Base-by-base conservation (phyloP, 1,284 basidiomycete genomes). In the Leccinum griseonigrum region DNA sequence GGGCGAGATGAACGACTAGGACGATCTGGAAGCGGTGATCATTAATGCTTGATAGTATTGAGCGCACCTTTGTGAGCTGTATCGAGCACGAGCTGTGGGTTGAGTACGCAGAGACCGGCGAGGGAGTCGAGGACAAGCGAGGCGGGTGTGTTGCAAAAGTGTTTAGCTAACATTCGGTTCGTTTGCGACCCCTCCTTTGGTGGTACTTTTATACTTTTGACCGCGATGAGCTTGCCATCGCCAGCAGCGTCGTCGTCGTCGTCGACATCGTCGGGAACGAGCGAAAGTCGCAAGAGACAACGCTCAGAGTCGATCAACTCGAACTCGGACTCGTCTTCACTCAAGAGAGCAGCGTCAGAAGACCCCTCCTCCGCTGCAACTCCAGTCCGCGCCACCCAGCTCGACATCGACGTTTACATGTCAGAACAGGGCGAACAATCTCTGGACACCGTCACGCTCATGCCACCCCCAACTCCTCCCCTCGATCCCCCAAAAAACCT, bases 41-140 rank as follows among this genome's bases (percentile, higher is more conserved):
- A 31, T n/a, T n/a, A n/a, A 40, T 3, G 38, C 0, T 3, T 10
- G n/a, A n/a, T n/a, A 7, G 13, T n/a, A 58, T 16, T 29, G 1
- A 48, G 3, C n/a, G 2, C 0, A 88, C 89, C 85, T 79, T 85
- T 91, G 72, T 87, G 83, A 34, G 78, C 76, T 5, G 78, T 75
- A 73, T 95, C 92, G 57, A 95, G 77, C 28, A 82, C 78, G 60
- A 95, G 76, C 52, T 83, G 77, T 0, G 91, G 87, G 72, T 95
- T 95, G 58, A 90, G 69, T 2, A 81, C 80, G 61, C 85, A 85
- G 28, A 96, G 78, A 4, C 93, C 94, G 63, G 81, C 77, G 40
- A 96, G 83, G 0, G 92, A 88, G 70, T 95, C 91, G 53, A 87
- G n/a, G 72, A 95, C 92, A 51, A 95, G 83, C 5, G 83, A 80